Evolutionary conservation across 169 alveolate genomes (phyloP).

Genomic region (Miamiensis avidus): DNA sequence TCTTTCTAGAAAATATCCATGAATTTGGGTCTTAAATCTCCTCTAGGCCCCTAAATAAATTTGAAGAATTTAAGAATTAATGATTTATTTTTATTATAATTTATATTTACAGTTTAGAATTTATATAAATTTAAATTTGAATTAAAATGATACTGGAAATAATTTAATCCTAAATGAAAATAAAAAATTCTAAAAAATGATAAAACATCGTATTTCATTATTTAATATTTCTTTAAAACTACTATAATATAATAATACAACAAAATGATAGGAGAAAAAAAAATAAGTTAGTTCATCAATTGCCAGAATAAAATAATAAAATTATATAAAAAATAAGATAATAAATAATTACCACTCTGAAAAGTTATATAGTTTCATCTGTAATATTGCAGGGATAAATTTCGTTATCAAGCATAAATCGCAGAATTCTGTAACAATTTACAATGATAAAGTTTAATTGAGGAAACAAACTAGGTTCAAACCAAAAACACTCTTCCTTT

Average conservation of each 20-base stretch:
- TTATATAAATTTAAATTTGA: no score
- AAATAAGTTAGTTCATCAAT: no score
- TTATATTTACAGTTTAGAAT: no score
- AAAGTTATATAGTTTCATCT: neutral
- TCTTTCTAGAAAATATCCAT: neutral
- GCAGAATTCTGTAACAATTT: neutral
- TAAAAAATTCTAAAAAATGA: no score
- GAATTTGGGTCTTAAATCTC: neutral
- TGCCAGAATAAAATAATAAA: no score
- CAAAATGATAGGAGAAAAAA: no score
- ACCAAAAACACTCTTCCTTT: neutral
- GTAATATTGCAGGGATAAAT: neutral
- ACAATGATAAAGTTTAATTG: neutral
- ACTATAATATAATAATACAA: no score
- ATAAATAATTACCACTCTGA: neutral
- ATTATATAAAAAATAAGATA: neutral
- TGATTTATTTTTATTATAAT: neutral
- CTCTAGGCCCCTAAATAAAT: neutral
- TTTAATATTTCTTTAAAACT: no score
- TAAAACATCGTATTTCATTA: no score
- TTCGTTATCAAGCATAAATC: neutral
- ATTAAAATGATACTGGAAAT: no score
- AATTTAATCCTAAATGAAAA: no score
- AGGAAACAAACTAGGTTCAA: neutral
- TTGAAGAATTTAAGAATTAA: no score